Percentiles rank a stretch among this genome's conserved stretches.
These are phyloP conservation scores for Mycena capillaripes DNA, from an alignment of 768 basidiomycete genomes.

Conservation along the genomic window DNA sequence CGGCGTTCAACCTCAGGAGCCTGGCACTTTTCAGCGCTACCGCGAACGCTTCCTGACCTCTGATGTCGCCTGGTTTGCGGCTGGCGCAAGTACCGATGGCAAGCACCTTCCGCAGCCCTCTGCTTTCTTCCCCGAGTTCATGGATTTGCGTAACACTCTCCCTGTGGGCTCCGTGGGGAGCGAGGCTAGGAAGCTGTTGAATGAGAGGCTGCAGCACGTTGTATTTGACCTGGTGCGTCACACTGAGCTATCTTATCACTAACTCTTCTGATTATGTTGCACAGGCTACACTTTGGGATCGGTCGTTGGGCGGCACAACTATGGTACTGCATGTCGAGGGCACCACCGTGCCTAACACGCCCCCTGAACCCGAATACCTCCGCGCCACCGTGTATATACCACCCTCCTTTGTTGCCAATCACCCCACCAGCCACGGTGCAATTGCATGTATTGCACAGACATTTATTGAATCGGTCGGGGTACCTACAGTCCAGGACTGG, in stretches of 20 bases:
- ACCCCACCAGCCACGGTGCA: not conserved
- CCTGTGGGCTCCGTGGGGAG: not conserved
- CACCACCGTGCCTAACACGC: slow-evolving; percentile 17
- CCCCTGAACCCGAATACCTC: slow-evolving; percentile 9
- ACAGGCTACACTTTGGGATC: slow-evolving; percentile 26
- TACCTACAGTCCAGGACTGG: slow-evolving; percentile 16
- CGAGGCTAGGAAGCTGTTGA: not conserved
- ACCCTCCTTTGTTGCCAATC: not conserved
- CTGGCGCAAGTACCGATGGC: slow-evolving; percentile 3
- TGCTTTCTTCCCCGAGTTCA: not conserved
- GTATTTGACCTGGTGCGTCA: slow-evolving; percentile 15
- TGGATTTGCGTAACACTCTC: not conserved
- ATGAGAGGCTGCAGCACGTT: not conserved
- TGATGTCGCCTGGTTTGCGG: slow-evolving; percentile 19
- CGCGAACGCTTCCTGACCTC: not conserved
- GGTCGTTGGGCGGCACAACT: slow-evolving; percentile 15
- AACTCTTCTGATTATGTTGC: not conserved
- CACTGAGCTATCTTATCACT: not conserved
- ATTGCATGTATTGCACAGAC: slow-evolving; percentile 24
- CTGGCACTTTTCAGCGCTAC: not conserved
- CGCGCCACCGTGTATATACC: slow-evolving; percentile 7
- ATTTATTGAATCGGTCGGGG: slow-evolving; percentile 18
- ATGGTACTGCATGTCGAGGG: slow-evolving; percentile 26
- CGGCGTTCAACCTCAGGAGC: not conserved
- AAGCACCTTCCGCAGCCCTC: not conserved